Percentiles rank a stretch among this genome's conserved stretches.
These are phyloP conservation scores for Mucor plumbeus DNA, from an alignment of 371 early-diverging fungal species.

Conservation along the genomic window DNA sequence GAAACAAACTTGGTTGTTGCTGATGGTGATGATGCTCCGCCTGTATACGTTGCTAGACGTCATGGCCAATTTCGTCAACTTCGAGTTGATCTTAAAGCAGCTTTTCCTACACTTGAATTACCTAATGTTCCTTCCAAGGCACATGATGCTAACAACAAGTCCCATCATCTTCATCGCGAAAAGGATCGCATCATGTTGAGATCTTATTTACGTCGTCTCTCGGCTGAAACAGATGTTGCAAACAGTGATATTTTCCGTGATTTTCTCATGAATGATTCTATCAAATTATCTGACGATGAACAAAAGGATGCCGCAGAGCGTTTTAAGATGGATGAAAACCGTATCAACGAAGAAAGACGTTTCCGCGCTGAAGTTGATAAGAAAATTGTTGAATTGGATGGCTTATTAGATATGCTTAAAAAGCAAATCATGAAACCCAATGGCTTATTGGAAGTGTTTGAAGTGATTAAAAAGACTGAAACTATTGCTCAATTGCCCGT, in stretches of 20 bases:
- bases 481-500: conserved; percentile 52
- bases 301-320: conserved; percentile 48
- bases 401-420: conserved; percentile 58
- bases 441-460: conserved; percentile 40
- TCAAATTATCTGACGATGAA: conserved; percentile 49
- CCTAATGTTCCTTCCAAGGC: conserved; percentile 42
- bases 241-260: conserved; percentile 37
- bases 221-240: conserved; percentile 44
- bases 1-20: conserved; percentile 18
- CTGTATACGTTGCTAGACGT: conserved; percentile 39
- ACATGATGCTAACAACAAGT: conserved; percentile 21
- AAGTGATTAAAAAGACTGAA: conserved; percentile 49
- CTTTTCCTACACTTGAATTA: conserved; percentile 38
- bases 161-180: conserved; percentile 46
- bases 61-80: conserved; percentile 51
- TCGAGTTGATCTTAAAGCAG: conserved; percentile 35
- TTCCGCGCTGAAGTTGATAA: conserved; percentile 57
- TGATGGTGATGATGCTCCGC: not conserved
- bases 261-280: conserved; percentile 57
- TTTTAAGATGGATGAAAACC: conserved; percentile 43
- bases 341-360: conserved; percentile 51
- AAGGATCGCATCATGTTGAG: conserved; percentile 62
- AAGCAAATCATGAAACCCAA: conserved; percentile 59
- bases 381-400: conserved; percentile 58
- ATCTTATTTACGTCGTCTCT: conserved; percentile 51